Percentiles rank a stretch among this genome's conserved stretches.
phyloP scores from a whole-genome alignment of 805 yeast genomes.

The Kluyveromyces aestuarii region DNA sequence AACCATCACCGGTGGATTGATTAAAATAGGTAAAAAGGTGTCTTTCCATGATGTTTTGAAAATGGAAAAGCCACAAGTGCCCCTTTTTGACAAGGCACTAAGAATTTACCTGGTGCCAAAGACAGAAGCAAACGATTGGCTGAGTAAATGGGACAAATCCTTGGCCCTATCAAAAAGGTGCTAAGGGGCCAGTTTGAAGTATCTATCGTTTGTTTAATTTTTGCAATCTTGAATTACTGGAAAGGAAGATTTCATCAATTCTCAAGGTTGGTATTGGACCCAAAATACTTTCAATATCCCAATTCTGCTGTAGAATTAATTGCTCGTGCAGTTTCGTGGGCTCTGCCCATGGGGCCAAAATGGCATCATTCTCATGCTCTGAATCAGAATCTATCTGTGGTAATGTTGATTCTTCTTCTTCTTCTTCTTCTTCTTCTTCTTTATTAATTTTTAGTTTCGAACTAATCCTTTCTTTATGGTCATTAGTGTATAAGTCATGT shows the following conservation, averaged over 20 bases:
- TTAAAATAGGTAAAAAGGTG: constrained; percentile 74
- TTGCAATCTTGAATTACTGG: constrained; percentile 33
- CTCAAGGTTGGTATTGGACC: constrained; percentile 66
- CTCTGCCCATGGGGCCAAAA: constrained; percentile 52
- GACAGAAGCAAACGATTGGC: constrained; percentile 54
- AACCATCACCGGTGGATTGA: constrained; percentile 73
- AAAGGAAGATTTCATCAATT: constrained; percentile 58
- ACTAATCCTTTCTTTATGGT: constrained; percentile 22
- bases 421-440: constrained; percentile 11
- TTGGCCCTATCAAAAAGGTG: constrained; percentile 44
- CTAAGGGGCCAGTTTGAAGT: not conserved
- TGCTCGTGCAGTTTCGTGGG: constrained; percentile 45
- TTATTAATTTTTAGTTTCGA: constrained; percentile 3
- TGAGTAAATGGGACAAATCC: constrained; percentile 54
- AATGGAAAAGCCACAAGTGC: constrained; percentile 54
- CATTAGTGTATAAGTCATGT: constrained; percentile 23
- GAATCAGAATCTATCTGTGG: constrained; percentile 45
- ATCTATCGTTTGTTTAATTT: constrained; percentile 22
- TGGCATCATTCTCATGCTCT: constrained; percentile 42
- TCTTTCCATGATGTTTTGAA: constrained; percentile 55
- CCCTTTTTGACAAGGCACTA: constrained; percentile 65
- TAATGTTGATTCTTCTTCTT: constrained; percentile 19
- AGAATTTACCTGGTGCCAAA: constrained; percentile 77
- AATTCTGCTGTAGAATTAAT: constrained; percentile 36
- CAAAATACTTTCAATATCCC: constrained; percentile 62